Conservation (phyloP, 2,329 filamentous ascomycete species). For the Meredithiella fracta region DNA sequence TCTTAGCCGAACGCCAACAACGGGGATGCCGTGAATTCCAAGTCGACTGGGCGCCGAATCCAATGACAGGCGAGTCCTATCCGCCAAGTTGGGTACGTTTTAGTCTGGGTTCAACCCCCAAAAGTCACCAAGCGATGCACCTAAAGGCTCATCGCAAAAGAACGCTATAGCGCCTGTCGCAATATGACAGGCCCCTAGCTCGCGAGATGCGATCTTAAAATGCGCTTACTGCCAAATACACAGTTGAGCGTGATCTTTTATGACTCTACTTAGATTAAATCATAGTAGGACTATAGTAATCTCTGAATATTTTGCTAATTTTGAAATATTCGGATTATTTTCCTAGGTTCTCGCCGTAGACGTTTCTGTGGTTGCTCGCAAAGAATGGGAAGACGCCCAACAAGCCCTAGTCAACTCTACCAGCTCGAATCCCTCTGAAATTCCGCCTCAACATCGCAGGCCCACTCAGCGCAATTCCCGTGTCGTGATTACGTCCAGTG, state of each 20-base stretch:
- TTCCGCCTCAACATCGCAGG: background rate
- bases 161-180: slow-evolving; percentile 9
- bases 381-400: slow-evolving; percentile 7
- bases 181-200: background rate
- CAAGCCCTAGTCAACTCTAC: background rate
- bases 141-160: slow-evolving; percentile 2
- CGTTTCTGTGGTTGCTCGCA: background rate
- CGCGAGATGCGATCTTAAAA: background rate
- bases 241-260: background rate
- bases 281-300: background rate
- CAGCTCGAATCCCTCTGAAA: background rate
- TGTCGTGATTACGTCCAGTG: slow-evolving; percentile 6
- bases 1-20: slow-evolving; percentile 8
- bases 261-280: too few species aligned
- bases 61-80: slow-evolving; percentile 10
- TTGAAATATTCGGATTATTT: background rate
- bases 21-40: slow-evolving; percentile 9
- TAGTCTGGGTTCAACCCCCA: background rate
- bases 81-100: slow-evolving; percentile 13
- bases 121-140: background rate
- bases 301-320: background rate
- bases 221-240: background rate
- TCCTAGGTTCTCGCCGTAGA: background rate
- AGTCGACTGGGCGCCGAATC: slow-evolving; percentile 13
- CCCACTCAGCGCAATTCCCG: slow-evolving; percentile 2